phyloP scores from a whole-genome alignment of 2,329 filamentous ascomycete genomes.

The Colletotrichum sp. region DNA sequence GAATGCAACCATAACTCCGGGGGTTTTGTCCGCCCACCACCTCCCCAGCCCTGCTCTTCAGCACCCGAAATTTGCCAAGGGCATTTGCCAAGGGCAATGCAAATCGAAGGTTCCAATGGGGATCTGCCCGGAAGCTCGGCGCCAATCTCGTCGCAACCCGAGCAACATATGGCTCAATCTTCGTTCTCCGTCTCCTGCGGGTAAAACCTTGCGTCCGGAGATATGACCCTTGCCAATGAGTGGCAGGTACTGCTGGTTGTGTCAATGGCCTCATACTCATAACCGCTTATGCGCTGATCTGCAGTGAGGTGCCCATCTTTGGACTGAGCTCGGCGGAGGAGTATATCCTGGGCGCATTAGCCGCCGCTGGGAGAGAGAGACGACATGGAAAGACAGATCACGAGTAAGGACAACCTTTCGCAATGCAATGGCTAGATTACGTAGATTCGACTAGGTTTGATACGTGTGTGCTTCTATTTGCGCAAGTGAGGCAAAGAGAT shows the following conservation, averaged over 20 bases:
- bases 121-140: background rate
- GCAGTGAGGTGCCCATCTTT: background rate
- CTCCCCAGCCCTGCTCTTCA: background rate
- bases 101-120: background rate
- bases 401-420: background rate
- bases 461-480: background rate
- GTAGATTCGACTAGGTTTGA: background rate
- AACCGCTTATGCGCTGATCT: background rate
- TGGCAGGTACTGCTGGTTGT: background rate
- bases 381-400: background rate
- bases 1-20: background rate
- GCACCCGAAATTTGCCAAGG: background rate
- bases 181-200: background rate
- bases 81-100: background rate
- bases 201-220: background rate
- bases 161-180: background rate
- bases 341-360: background rate
- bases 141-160: background rate
- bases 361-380: rapidly evolving
- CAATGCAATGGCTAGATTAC: background rate
- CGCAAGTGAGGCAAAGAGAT: background rate
- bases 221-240: background rate
- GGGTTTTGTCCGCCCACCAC: background rate
- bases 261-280: background rate
- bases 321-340: background rate